Percentiles rank a stretch among this genome's conserved stretches.
Conservation (phyloP, 202 grass and related monocot species). For the Hordeum pubiflorum region DNA sequence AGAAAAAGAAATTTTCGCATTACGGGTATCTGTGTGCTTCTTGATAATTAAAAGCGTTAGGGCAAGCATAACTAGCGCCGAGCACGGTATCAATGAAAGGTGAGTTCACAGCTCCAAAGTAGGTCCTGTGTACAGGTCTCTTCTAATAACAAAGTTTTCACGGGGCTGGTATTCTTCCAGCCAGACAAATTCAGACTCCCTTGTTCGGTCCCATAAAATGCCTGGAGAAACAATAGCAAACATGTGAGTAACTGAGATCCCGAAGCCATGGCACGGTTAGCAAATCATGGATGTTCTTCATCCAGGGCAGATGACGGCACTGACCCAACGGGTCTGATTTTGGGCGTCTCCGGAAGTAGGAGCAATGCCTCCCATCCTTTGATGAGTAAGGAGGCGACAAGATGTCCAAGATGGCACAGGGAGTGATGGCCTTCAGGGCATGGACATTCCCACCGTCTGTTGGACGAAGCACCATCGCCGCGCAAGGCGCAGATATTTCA, state of each 20-base stretch:
- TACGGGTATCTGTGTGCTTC: neutral
- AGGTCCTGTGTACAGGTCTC: slow-evolving; percentile 77
- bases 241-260: neutral
- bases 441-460: slow-evolving; percentile 48
- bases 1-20: neutral
- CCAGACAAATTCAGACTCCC: slow-evolving; percentile 58
- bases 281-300: neutral
- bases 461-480: slow-evolving; percentile 43
- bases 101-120: slow-evolving; percentile 35
- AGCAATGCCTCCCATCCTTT: slow-evolving; percentile 71
- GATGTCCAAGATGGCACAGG: slow-evolving; percentile 84
- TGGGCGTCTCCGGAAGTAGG: slow-evolving; percentile 57
- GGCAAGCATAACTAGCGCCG: neutral
- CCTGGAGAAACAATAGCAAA: slow-evolving; percentile 22
- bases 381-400: slow-evolving; percentile 85
- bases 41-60: slow-evolving; percentile 31
- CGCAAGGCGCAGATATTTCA: slow-evolving; percentile 61
- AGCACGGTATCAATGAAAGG: neutral
- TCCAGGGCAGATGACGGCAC: neutral
- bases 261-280: neutral
- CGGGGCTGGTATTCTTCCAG: slow-evolving; percentile 74
- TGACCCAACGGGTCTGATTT: slow-evolving; percentile 38
- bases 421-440: slow-evolving; percentile 69
- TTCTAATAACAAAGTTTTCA: slow-evolving; percentile 77
- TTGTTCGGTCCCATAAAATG: slow-evolving; percentile 39